Evolutionary conservation across 1,284 basidiomycete genomes (phyloP), one percentile per base, ranked within the genome.

Genomic region (Cutaneotrichosporon sp.): DNA sequence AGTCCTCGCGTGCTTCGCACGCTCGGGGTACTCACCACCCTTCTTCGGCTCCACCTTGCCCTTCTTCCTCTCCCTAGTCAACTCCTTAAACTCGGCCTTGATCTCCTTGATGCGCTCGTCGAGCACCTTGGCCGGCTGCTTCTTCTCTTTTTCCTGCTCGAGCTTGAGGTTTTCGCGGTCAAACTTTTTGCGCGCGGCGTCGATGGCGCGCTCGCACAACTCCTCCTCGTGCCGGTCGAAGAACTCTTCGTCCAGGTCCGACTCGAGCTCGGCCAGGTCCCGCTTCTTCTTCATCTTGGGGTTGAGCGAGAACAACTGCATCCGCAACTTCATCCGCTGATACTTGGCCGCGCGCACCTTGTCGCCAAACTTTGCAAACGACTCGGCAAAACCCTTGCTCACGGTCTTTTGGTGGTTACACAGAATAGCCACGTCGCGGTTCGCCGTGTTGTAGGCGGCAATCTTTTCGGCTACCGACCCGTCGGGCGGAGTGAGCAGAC

Each of bases 381-480:
- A 88, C 60, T 87, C 85, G 34, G 87, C 88, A 65, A 94, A 91
- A 14, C 84, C 87, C 77, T 96, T 97, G 49, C 88, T 87, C 4
- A 87, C 90, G 54, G 83, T 84, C 76, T 90, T 83, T 77, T 96
- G 92, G 88, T 97, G 92, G 81, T 97, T 97, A 81, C 92, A 97
- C 44, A 97, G 79, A 59, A 96, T 89, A 57, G 92, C 92, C 10
- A 97, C 93, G 79, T 87, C 82, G 49, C 93, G 86, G 75, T 97
- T 97, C 12, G 93, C 92, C 47, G 88, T 86, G 68, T 96, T 96
- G 77, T 96, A 97, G 14, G 89, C 88, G 47, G 92, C 88, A 51
- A 97, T 80, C 77, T 94, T 96, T 77, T 97, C 91, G 62, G 91
- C 87, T 9, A 90, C 79, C 0, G 86, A 85, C 1, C 83, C 85